Evolutionary conservation across 2,329 filamentous ascomycete genomes (phyloP), one percentile per base, ranked within the genome.

Genomic region (Beauveria sp.): DNA sequence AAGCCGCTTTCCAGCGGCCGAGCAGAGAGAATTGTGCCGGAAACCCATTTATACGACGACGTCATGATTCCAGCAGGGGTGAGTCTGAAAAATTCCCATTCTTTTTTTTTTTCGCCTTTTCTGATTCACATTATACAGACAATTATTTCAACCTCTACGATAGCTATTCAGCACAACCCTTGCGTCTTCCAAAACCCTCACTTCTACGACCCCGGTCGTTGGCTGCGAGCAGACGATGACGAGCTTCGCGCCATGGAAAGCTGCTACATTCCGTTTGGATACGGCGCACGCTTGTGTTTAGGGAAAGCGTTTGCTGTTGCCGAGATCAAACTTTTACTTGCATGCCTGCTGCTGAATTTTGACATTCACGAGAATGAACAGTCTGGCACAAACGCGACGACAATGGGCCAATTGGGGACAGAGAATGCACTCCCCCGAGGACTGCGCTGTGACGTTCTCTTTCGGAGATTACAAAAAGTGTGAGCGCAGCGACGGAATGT

Each of bases 371-470:
- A 56, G 43, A 56, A 56, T 8, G 54, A 56, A 16, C 54, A 56
- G 43, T 56, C 54, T 28, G 30, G 20, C 8, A 56, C 54, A 9
- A 48, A 56, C 18, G 54, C 54, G 1, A 24, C 43, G n/a, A 40
- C 43, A 5, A 56, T 56, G 54, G 37, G 54, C 43, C 54, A 48
- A 44, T 30, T 56, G n/a, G 54, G 54, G 3, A 56, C 54, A 10
- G 54, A 56, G 22, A 56, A 56, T 48, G 54, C 54, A 16, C 54
- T 56, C 16, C 54, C 54, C 12, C 54, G 54, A 28, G 54, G 54
- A 20, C 54, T 56, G 2, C 43, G 54, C 26, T 56, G 54, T 20
- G 54, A 56, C 40, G 54, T 56, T 1, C 43, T 56, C n/a, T 56
- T 56, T 30, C 43, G 54, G 14, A 56, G 54, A 48, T 40, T 56